phyloP scores from a whole-genome alignment of 2,329 filamentous ascomycete genomes.

The Penicillium janthinellum region DNA sequence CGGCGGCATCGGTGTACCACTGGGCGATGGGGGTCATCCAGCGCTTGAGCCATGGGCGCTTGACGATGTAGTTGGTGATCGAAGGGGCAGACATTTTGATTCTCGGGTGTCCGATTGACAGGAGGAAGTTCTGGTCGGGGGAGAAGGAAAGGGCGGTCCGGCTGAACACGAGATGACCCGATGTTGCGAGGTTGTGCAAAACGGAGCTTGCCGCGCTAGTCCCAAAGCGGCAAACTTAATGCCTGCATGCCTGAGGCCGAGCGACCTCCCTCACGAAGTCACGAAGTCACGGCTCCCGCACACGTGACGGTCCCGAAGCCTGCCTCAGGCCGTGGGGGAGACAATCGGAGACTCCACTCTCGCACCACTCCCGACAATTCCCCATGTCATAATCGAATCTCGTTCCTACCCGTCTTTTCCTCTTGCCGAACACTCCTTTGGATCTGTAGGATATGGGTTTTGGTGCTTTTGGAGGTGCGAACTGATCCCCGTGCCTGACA shows the following conservation, averaged over 20 bases:
- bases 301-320: conserved; percentile 24
- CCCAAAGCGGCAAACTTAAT: conserved; percentile 27
- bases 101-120: conserved; percentile 35
- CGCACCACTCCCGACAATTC: conserved; percentile 29
- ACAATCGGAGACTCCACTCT: conserved; percentile 24
- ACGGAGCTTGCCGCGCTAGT: conserved; percentile 37
- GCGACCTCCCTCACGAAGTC: not conserved
- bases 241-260: conserved; percentile 23
- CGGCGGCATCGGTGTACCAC: conserved; percentile 87
- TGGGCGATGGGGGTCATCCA: conserved; percentile 78
- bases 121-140: conserved; percentile 29
- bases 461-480: conserved; percentile 25
- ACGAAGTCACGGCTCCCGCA: not conserved
- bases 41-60: conserved; percentile 82
- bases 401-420: conserved; percentile 13
- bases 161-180: conserved; percentile 40
- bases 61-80: conserved; percentile 74
- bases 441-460: conserved; percentile 25
- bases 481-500: conserved; percentile 27
- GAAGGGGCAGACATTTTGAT: conserved; percentile 69
- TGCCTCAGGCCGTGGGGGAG: conserved; percentile 30
- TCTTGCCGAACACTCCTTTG: conserved; percentile 9
- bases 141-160: conserved; percentile 35
- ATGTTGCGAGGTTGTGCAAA: conserved; percentile 45
- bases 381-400: conserved; percentile 17